Evolutionary conservation across 495 filamentous ascomycete species (phyloP).

Genomic region (Polyplosphaeria fusca): DNA sequence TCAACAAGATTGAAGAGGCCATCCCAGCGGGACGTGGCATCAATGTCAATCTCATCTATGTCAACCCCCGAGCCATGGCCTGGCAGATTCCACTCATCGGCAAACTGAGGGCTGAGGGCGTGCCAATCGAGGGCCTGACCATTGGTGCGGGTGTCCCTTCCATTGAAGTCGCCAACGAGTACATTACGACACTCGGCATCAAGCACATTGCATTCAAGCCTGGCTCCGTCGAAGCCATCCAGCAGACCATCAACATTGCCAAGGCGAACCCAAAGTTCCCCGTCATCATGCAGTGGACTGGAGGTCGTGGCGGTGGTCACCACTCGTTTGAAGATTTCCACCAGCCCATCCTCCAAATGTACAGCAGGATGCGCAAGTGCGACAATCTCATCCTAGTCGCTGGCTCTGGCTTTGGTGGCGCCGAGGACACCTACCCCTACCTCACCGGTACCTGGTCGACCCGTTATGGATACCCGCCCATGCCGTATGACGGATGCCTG

Average conservation of each 20-base stretch:
- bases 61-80: slow-evolving; percentile 90
- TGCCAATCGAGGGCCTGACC: slow-evolving; percentile 90
- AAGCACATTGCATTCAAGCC: slow-evolving; percentile 97
- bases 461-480: slow-evolving; percentile 81
- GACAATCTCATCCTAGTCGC: slow-evolving; percentile 85
- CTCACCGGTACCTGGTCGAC: slow-evolving; percentile 83
- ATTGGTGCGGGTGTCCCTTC: slow-evolving; percentile 93
- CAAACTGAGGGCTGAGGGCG: slow-evolving; percentile 77
- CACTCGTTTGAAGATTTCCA: slow-evolving; percentile 97
- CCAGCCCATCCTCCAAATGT: slow-evolving; percentile 87
- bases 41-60: slow-evolving; percentile 92
- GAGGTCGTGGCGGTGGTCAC: slow-evolving; percentile 88
- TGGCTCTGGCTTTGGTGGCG: slow-evolving; percentile 87
- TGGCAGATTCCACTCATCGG: slow-evolving; percentile 96
- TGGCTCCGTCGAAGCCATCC: slow-evolving; percentile 83
- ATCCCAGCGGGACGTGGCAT: slow-evolving; percentile 92
- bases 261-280: slow-evolving; percentile 88
- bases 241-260: slow-evolving; percentile 86
- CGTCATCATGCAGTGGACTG: slow-evolving; percentile 90
- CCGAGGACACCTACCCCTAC: slow-evolving; percentile 91
- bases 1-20: slow-evolving; percentile 82
- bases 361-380: slow-evolving; percentile 74
- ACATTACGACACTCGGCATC: slow-evolving; percentile 88
- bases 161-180: slow-evolving; percentile 89
- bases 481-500: slow-evolving; percentile 89